A percentile compares a stretch with the other conserved stretches of the same genome.
Evolutionary conservation across 2,329 filamentous ascomycete species (phyloP).

Genomic region (Colletotrichum gigasporum): DNA sequence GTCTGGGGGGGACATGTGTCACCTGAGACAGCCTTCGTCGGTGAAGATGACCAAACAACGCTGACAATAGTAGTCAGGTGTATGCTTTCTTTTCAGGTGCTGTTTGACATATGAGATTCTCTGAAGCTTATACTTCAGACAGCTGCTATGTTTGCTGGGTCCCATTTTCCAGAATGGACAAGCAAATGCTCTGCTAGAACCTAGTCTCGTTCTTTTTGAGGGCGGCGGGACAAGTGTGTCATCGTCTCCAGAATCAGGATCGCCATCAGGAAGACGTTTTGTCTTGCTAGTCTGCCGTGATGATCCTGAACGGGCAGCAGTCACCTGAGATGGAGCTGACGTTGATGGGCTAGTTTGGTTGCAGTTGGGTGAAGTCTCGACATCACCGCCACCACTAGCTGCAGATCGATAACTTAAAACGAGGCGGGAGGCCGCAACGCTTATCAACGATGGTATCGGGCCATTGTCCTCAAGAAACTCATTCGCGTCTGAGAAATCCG

Average conservation of each 20-base stretch:
- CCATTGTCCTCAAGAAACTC: too few relatives aligned
- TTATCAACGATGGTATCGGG: too few relatives aligned
- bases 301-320: too few relatives aligned
- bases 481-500: too few relatives aligned
- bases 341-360: too few relatives aligned
- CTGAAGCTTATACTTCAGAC: background rate
- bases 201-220: background rate
- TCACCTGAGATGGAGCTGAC: too few relatives aligned
- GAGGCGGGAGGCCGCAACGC: too few relatives aligned
- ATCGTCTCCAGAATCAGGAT: background rate
- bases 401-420: too few relatives aligned
- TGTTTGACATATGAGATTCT: background rate
- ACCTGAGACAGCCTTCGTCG: background rate
- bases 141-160: background rate
- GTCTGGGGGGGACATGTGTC: background rate
- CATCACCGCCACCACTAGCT: too few relatives aligned
- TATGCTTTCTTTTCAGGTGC: background rate
- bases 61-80: background rate
- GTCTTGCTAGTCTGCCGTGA: too few relatives aligned
- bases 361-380: too few relatives aligned
- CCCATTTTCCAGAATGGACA: background rate
- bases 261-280: background rate
- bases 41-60: background rate
- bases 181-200: background rate
- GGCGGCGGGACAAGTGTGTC: background rate